Base-by-base conservation (phyloP, 176 grass and related monocot species). In the bread wheat (Triticum aestivum) region DNA sequence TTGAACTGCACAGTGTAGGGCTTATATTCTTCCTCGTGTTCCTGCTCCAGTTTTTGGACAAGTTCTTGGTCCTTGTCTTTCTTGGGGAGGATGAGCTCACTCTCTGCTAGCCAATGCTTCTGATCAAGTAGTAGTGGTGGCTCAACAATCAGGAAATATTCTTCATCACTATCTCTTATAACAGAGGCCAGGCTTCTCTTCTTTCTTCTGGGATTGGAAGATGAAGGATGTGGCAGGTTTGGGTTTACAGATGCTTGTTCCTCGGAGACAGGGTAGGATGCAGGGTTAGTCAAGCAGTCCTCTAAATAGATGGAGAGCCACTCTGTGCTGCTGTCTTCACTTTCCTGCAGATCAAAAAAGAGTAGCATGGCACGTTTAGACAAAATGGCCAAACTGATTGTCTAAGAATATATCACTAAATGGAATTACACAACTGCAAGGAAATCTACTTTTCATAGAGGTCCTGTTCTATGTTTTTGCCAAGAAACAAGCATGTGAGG, bases 231-330 rank as follows among this genome's bases (percentile, higher is more conserved):
- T 66, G 61, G 65, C 33, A 66, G 65, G 14, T 86, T 84, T 1
- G 69, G 75, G 35, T 73, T 93, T 74, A 12, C 78, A 65, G 75
- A 68, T 44, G 39, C 49, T 83, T 79, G 45, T 76, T 84, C 90
- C 77, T 59, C 26, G 13, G 47, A 77, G 65, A 61, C 44, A 79
- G 83, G 76, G 39, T 74, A 84, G 24, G 96, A 84, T 44, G 82
- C 23, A 1, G 89, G 85, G 42, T 73, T 92, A 21, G 94, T 89
- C 69, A 99, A 85, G 72, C 94, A 96, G 37, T 96, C 90, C 82
- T 96, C 94, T 33, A 96, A 89, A 79, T 99, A 96, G 35, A 91
- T 86, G 27, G 94, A 93, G 72, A 99, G 77, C 97, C 94, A 99
- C 71, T 93, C 92, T 67, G 88, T 41, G 47, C 49, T 92, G 83